Base-by-base conservation (phyloP, 2,329 filamentous ascomycete genomes). In the Curvularia sp. region DNA sequence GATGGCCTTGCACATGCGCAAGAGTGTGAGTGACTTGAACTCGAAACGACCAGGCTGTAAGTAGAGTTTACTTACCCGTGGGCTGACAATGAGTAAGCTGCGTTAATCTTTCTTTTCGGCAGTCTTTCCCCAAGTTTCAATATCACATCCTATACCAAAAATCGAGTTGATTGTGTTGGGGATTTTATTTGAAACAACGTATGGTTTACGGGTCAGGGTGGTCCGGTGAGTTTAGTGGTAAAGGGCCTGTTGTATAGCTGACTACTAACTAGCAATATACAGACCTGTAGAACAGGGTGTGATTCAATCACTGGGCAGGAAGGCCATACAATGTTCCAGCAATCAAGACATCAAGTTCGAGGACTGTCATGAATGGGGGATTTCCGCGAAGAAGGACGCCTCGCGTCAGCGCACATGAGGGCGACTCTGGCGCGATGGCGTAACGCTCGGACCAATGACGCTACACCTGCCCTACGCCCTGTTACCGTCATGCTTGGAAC, bases 401-500 rank as follows among this genome's bases (percentile, higher is more conserved):
- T 49, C 23, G 13, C 18, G 49, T 51, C 42, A 52, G 41, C 41
- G 8, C 32, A 45, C 43, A 47, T 47, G 28, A 49, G 47, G 23
- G 34, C 12, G 27, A 36, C 27, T 30, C 9, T 32, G 46, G 47
- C 34, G 47, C 32, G n/a, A 49, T 15, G n/a, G 34, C 19, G 34
- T 25, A 27, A 41, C 52, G 49, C 48, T 52, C 48, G 36, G 55
- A 19, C 59, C 50, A 57, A 60, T 60, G 59, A 62, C 56, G 59
- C 54, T 38, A 41, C 39, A 49, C 52, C 25, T 51, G 34, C 46
- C 46, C 34, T 55, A 51, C 52, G 32, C 47, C 51, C 49, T 43
- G 49, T 34, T 38, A 48, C 49, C 58, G 61, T 61, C 59, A 64
- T 50, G 39, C 60, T 53, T 58, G 58, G 60, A 55, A 56, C 55